These are phyloP conservation scores for Puccinia horiana DNA, from an alignment of 1,284 basidiomycete genomes.

Conservation along the genomic window DNA sequence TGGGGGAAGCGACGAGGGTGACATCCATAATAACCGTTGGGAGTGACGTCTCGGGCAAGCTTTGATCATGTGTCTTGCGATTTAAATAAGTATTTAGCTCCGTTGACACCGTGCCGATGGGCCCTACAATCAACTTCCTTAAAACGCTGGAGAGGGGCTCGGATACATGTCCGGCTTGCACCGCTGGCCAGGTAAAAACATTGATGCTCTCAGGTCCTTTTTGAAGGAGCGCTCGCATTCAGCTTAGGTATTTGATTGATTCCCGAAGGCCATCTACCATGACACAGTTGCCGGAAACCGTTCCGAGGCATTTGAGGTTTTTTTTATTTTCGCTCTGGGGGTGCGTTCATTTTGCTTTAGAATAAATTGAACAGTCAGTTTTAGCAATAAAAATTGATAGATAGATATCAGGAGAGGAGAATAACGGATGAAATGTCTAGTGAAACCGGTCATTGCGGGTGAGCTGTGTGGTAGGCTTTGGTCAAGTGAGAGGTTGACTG, in stretches of 20 bases:
- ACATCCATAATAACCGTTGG: not conserved
- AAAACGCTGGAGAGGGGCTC: conserved; percentile 2
- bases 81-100: not conserved
- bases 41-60: not conserved
- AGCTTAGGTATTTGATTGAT: not conserved
- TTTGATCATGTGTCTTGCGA: not conserved
- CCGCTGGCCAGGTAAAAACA: conserved; percentile 10
- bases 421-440: not conserved
- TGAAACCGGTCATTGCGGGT: not conserved
- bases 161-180: not conserved
- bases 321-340: not conserved
- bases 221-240: not conserved
- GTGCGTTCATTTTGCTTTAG: not conserved
- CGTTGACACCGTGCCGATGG: not conserved
- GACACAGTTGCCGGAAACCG: not conserved
- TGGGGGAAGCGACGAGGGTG: not conserved
- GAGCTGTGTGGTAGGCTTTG: not conserved
- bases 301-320: not conserved
- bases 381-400: not conserved
- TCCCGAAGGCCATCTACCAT: not conserved
- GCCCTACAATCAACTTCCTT: not conserved
- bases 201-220: conserved; percentile 3
- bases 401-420: not conserved
- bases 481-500: not conserved
- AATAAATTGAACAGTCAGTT: not conserved